Conservation (phyloP, 106 monocot genomes). For the Posidonia australis region DNA sequence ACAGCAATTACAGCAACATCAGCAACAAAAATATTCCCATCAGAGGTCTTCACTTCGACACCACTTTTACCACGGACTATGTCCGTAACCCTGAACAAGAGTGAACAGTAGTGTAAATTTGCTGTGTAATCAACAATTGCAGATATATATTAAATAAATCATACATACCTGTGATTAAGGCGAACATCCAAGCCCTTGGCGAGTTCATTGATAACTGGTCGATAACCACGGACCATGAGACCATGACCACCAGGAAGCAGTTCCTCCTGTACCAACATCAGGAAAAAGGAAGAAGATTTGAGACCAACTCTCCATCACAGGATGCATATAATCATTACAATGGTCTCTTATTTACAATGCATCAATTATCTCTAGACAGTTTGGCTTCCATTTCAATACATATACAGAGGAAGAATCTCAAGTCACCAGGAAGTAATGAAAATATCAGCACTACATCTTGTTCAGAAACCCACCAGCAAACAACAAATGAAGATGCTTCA, state of each 20-base stretch:
- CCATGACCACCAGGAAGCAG: constrained; percentile 94
- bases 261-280: constrained; percentile 49
- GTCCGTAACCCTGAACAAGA: constrained; percentile 58
- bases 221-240: constrained; percentile 90
- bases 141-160: background rate
- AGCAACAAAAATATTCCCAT: constrained; percentile 65
- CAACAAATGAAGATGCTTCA: no score
- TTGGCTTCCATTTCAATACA: no score
- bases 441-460: no score
- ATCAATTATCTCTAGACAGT: no score
- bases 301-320: no score
- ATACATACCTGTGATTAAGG: constrained; percentile 50
- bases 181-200: constrained; percentile 85
- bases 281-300: background rate
- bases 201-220: constrained; percentile 83
- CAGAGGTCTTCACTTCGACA: constrained; percentile 60
- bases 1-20: constrained; percentile 80
- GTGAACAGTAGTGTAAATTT: background rate
- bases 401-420: no score
- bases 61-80: constrained; percentile 60
- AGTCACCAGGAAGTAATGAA: no score
- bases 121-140: background rate
- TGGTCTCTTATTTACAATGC: no score
- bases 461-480: no score
- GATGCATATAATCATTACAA: no score